phyloP scores from a whole-genome alignment of 2,329 filamentous ascomycete species.

The Clonostachys byssicola region DNA sequence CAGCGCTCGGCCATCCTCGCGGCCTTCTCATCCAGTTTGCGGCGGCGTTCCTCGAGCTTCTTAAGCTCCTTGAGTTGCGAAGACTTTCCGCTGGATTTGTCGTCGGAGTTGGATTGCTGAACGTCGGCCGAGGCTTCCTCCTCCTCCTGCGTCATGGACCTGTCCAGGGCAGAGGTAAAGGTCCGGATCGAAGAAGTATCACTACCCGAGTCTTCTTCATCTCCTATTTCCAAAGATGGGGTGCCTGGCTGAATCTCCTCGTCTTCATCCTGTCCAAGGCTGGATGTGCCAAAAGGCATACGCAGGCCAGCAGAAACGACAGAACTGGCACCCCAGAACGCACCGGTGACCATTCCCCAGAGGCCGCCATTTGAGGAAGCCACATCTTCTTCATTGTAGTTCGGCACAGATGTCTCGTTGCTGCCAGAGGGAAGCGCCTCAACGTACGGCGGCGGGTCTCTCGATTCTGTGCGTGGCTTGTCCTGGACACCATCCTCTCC shows the following conservation, averaged over 20 bases:
- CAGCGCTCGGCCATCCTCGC: constrained; percentile 47
- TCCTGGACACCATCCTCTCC: not conserved
- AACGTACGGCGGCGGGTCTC: not conserved
- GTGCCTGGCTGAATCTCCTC: constrained; percentile 2
- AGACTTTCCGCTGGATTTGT: constrained; percentile 18
- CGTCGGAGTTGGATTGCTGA: constrained; percentile 27
- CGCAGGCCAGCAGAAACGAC: constrained; percentile 32
- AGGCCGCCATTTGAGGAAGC: constrained; percentile 34
- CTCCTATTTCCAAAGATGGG: constrained; percentile 15
- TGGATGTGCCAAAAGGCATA: constrained; percentile 17
- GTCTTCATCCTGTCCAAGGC: constrained; percentile 14
- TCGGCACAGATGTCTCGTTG: not conserved
- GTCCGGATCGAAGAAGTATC: constrained; percentile 41
- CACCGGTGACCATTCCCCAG: constrained; percentile 51
- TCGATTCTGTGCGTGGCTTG: not conserved
- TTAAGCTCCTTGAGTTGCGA: constrained; percentile 56
- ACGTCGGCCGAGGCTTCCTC: constrained; percentile 15
- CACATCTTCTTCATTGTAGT: not conserved
- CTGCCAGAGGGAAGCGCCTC: not conserved
- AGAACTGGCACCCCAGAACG: constrained; percentile 44
- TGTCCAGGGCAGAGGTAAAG: constrained; percentile 44
- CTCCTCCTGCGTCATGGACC: constrained; percentile 19
- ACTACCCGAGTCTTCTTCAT: constrained; percentile 22
- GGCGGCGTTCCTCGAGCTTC: constrained; percentile 57
- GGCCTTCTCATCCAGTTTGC: constrained; percentile 60